A percentile compares a stretch with the other conserved stretches of the same genome.
Evolutionary conservation across 106 monocot genomes (phyloP).

Genomic region (Platanthera guangdongensis): DNA sequence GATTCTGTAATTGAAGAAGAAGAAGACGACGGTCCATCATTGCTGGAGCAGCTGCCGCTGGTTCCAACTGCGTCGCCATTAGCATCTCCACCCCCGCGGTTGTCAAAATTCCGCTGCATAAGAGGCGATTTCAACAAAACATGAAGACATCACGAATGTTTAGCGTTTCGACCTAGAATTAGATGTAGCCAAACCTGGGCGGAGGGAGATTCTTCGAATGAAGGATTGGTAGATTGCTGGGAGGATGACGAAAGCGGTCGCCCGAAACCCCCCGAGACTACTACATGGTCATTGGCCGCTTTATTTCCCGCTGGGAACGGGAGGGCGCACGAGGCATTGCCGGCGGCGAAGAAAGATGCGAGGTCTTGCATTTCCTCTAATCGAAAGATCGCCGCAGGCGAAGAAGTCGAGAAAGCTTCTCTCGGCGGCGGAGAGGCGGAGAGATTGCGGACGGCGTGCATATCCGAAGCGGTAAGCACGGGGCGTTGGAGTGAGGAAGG

Average conservation of each 20-base stretch:
- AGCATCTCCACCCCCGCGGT: neutral
- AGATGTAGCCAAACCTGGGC: neutral
- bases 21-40: neutral
- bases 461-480: neutral
- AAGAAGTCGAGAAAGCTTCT: neutral
- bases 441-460: neutral
- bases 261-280: too few relatives aligned
- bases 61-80: neutral
- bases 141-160: neutral
- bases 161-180: neutral
- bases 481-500: neutral
- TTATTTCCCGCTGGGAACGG: neutral
- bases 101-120: neutral
- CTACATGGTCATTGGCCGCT: neutral
- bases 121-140: neutral
- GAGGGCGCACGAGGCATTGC: neutral
- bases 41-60: neutral
- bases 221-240: neutral
- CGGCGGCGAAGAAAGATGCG: neutral
- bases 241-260: neutral
- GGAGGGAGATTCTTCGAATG: neutral
- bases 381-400: neutral
- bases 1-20: conserved; percentile 1
- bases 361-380: neutral
- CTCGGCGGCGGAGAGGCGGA: neutral